Evolutionary conservation across 2,329 filamentous ascomycete genomes (phyloP), one percentile per base, ranked within the genome.

Genomic region (Aspergillus hortae): DNA sequence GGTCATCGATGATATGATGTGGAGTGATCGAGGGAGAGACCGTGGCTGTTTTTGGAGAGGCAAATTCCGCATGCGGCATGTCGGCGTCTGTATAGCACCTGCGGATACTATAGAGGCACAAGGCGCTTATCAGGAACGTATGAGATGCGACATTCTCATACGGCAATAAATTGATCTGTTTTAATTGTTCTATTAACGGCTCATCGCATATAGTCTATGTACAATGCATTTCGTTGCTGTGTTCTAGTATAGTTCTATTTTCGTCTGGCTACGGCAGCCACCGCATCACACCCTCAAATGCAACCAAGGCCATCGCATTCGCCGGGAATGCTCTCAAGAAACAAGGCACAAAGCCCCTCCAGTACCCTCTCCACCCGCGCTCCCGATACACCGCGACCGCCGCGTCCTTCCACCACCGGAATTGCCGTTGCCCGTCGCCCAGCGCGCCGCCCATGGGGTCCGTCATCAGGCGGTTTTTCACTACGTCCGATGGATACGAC

Each of bases 401-500:
- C 0, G 92, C 94, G 60, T 92, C 84, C 66, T 80, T 84, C 94
- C 94, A 97, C 46, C 79, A 75, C 11, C 74, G 77, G 67, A 92
- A 97, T 59, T 77, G 82, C 56, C 84, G 81, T 52, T 80, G 77
- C 9, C 88, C 85, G 59, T 90, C 87, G 15, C 79, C 77, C 11
- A 92, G 72, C 1, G 76, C 77, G 1, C 87, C 86, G 1, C 88
- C 92, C 48, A 97, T 75, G 4, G 89, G 85, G 72, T 97, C 94
- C 12, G 92, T 96, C 94, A 99, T 97, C 67, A 99, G 88, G 30
- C 91, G 82, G 77, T 97, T 92, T 80, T 97, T 97, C 50, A 97
- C 86, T 19, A 96, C 89, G 68, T 97, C 92, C 44, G 85, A 89
- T 1, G 94, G 92, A 67, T 97, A 97, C 58, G 88, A 89, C 15